Evolutionary conservation across 345 rosid genomes (phyloP).

Genomic region (Camelina neglecta): DNA sequence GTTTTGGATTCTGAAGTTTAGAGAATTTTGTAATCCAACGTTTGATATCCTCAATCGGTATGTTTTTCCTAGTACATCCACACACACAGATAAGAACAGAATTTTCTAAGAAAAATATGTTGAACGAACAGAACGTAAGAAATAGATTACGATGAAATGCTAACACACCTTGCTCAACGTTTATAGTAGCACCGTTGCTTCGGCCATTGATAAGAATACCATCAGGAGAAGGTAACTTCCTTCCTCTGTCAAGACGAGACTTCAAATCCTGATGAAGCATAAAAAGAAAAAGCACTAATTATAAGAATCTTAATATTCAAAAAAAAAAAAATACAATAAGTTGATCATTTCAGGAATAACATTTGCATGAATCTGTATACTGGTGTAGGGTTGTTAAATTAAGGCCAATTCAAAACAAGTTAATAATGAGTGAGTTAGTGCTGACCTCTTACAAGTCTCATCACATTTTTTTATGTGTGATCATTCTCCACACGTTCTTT

Average conservation of each 20-base stretch:
- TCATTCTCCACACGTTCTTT: too few relatives aligned
- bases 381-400: too few relatives aligned
- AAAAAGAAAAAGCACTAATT: background rate
- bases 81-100: background rate
- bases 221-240: constrained; percentile 71
- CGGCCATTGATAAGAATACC: constrained; percentile 95
- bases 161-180: constrained; percentile 75
- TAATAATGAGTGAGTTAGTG: too few relatives aligned
- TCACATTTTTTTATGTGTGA: too few relatives aligned
- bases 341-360: background rate
- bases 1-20: constrained; percentile 56
- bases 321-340: background rate
- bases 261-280: constrained; percentile 55
- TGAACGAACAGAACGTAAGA: background rate
- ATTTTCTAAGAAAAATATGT: background rate
- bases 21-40: constrained; percentile 60
- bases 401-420: too few relatives aligned
- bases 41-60: constrained; percentile 63
- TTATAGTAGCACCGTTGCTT: constrained; percentile 65
- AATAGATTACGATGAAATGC: constrained; percentile 3
- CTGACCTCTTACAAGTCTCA: too few relatives aligned
- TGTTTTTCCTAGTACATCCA: constrained; percentile 48
- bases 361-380: background rate
- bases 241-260: constrained; percentile 64
- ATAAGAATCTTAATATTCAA: background rate